Evolutionary conservation across 1,139 yeast species (phyloP).

Genomic region (Lodderomyces oxycetoniae): DNA sequence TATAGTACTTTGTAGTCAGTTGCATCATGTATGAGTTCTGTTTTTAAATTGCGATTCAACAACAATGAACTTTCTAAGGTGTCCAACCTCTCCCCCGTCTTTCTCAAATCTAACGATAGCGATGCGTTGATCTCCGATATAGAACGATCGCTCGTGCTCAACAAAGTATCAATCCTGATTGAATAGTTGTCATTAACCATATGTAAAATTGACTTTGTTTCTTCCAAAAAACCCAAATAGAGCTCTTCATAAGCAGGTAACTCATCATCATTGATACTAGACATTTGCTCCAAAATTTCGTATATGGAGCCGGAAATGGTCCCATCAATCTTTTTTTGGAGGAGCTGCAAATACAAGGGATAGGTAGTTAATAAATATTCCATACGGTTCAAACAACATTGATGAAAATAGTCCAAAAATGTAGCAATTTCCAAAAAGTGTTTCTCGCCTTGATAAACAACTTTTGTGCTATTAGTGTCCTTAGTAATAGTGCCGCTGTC

Average conservation of each 20-base stretch:
- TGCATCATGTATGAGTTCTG: constrained; percentile 18
- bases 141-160: constrained; percentile 69
- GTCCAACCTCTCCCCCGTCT: constrained; percentile 47
- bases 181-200: constrained; percentile 41
- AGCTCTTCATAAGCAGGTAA: constrained; percentile 35
- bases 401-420: constrained; percentile 15
- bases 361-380: constrained; percentile 27
- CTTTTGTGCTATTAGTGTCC: too few relatives aligned
- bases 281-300: constrained; percentile 21
- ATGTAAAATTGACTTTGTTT: constrained; percentile 35
- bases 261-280: constrained; percentile 31
- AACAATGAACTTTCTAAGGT: neutral
- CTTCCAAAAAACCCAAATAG: constrained; percentile 31
- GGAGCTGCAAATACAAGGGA: constrained; percentile 24
- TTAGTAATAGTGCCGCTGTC: too few relatives aligned
- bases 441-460: too few relatives aligned
- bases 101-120: constrained; percentile 63
- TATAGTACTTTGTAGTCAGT: constrained; percentile 36
- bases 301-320: constrained; percentile 23
- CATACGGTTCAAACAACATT: constrained; percentile 18
- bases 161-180: constrained; percentile 57
- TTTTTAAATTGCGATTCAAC: neutral
- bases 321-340: constrained; percentile 18
- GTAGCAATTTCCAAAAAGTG: too few relatives aligned
- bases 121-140: constrained; percentile 83